Conservation (phyloP, 164 flowering plant species). For the Chloranthus sessilifolius region DNA sequence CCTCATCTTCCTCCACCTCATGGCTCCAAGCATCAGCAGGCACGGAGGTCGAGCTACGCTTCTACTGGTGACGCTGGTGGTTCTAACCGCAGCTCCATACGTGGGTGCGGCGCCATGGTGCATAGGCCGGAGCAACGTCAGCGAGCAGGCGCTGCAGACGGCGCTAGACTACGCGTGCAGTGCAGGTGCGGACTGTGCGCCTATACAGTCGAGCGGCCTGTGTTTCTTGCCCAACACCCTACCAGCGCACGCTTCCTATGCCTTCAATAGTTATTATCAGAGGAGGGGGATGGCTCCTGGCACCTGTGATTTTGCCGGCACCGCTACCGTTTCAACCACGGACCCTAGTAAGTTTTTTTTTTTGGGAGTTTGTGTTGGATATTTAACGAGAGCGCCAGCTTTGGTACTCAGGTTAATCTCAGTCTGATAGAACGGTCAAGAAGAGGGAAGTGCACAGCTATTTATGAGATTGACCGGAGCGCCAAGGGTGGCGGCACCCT, state of each 20-base stretch:
- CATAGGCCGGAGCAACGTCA: conserved; percentile 61
- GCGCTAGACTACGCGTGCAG: conserved; percentile 76
- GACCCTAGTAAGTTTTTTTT: conserved; percentile 59
- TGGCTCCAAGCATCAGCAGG: too few species aligned
- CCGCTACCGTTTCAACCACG: conserved; percentile 55
- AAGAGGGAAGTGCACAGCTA: too few species aligned
- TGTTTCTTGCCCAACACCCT: conserved; percentile 77
- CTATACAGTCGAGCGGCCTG: conserved; percentile 47
- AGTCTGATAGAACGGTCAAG: too few species aligned
- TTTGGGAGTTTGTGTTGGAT: background rate
- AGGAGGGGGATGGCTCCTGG: conserved; percentile 51
- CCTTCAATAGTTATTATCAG: conserved; percentile 75
- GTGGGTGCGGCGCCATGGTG: conserved; percentile 45
- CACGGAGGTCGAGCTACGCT: too few species aligned
- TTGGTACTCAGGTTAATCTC: too few species aligned
- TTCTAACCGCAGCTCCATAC: background rate
- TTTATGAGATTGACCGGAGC: too few species aligned
- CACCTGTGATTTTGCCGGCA: conserved; percentile 64
- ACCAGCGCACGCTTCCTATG: conserved; percentile 83
- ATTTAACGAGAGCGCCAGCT: too few species aligned
- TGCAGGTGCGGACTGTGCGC: conserved; percentile 69
- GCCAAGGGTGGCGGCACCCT: too few species aligned
- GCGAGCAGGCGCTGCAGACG: conserved; percentile 40
- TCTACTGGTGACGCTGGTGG: background rate
- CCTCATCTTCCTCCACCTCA: too few species aligned